Base-by-base conservation (phyloP, 768 basidiomycete genomes). In the Leccinum incarnatum region DNA sequence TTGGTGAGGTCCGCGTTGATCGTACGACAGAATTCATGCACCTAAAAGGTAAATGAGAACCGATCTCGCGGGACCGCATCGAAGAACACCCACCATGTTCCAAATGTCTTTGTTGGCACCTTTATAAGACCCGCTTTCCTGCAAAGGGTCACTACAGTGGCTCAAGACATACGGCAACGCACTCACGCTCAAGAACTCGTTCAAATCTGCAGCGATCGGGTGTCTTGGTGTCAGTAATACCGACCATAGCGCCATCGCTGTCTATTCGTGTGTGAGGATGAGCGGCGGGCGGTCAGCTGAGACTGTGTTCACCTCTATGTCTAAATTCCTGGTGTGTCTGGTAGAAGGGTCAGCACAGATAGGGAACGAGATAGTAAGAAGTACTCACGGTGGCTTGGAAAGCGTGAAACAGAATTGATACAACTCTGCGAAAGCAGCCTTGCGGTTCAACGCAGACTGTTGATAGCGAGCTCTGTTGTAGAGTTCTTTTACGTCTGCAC, bases 61-160 rank as follows among this genome's bases (percentile, higher is more conserved):
- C 23, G 23, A 23, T 23, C 19, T 42, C 17, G 27, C 34, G 9
- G 11, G 30, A 29, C 8, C 3, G 21, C 12, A 23, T 30, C 11
- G 17, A 37, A 56, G 25, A 25, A 34, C 32, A 75, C 79, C 14
- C 59, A 89, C 91, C 91, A 93, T 93, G 57, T 73, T 82, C 92
- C 92, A 95, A 9, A 93, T 74, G 73, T 95, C 92, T 67, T 90
- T 90, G 72, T 91, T 93, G 14, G 86, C 83, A 0, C 86, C 88
- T 67, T 87, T 92, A 74, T 90, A 91, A 4, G 76, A 79, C 7
- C 80, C 82, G 59, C 72, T 77, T 53, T 83, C 75, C 75, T 78
- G 56, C 54, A 37, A 11, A 37, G 14, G 9, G 25, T 52, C 8
- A 45, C 50, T 11, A 49, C 21, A 30, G 30, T 30, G 40, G 29